Base-by-base conservation (phyloP, 441 rosid genomes). In the Pelargonium myrrhifolium region DNA sequence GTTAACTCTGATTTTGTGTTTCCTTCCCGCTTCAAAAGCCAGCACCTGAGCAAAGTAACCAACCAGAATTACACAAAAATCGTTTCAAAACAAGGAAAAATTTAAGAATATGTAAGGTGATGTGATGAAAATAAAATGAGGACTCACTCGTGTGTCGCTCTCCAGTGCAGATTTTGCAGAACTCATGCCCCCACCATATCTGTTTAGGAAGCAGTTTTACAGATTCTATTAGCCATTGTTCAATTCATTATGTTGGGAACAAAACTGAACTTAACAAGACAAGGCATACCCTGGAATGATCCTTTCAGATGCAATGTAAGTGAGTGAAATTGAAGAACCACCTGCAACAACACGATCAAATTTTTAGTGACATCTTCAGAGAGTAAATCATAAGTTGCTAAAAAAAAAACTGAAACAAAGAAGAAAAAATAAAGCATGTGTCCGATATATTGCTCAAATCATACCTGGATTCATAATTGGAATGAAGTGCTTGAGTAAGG, bases 151-250 rank as follows among this genome's bases (percentile, higher is more conserved):
- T 1, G 98, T 92, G 69, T 95, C 99, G 74, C 99, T 95, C 85
- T 95, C 98, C 37, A 95, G 81, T 42, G 99, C 98, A 26, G 99
- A 87, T 82, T 95, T 95, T 4, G 99, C 98, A 56, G 99, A 92
- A 77, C 97, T 95, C 98, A 95, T 90, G 35, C 99, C 99, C 73
- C 99, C 98, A 77, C 99, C 99, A 9, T 95, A 95, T 63, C 99
- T 94, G 81, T 49, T 56, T 42, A 72, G 2, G 14, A 62, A 20
- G 73, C 11, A 62, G 60, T 62, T 66, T 26, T 37, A 68, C 62
- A 73, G 61, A 39, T 21, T 24, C 68, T 11, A 17, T 9, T 17
- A 21, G 20, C 26, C 61, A 56, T 42, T 68, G 68, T n/a, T 72
- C 55, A 74, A 65, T 40, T 42, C 21, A 17, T 9, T 31, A 49